phyloP scores from a whole-genome alignment of 2,329 filamentous ascomycete species.

The Fusarium protoensiforme region DNA sequence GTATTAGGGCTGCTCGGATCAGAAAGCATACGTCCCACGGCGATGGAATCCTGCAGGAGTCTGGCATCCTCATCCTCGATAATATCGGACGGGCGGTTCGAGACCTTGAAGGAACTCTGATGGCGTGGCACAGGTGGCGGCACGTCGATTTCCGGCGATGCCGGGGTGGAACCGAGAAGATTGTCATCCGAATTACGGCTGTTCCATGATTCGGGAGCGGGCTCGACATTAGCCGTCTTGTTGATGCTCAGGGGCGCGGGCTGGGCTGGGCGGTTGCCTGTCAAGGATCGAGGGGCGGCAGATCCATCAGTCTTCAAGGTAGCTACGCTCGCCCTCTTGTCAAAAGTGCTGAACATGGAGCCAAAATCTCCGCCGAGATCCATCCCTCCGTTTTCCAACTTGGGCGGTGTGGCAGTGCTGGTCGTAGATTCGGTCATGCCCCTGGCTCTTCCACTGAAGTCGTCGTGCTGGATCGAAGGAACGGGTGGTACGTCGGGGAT shows the following conservation, averaged over 20 bases:
- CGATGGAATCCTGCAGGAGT: slow-evolving; percentile 63
- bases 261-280: slow-evolving; percentile 54
- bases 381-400: slow-evolving; percentile 56
- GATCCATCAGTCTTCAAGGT: slow-evolving; percentile 57
- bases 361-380: slow-evolving; percentile 69
- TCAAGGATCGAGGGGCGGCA: slow-evolving; percentile 57
- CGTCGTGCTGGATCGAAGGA: slow-evolving; percentile 47
- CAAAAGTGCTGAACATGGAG: slow-evolving; percentile 66
- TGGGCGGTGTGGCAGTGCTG: slow-evolving; percentile 64
- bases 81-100: slow-evolving; percentile 51
- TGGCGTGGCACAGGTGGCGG: slow-evolving; percentile 56
- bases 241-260: slow-evolving; percentile 62
- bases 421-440: slow-evolving; percentile 66
- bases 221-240: slow-evolving; percentile 56
- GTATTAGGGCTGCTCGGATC: slow-evolving; percentile 33
- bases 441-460: slow-evolving; percentile 53
- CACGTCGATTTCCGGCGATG: slow-evolving; percentile 51
- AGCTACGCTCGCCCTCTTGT: slow-evolving; percentile 64
- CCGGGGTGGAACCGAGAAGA: slow-evolving; percentile 54
- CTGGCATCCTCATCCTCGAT: slow-evolving; percentile 65
- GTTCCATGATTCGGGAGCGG: slow-evolving; percentile 60
- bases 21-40: slow-evolving; percentile 59
- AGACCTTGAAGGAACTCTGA: slow-evolving; percentile 46
- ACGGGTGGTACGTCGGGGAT: slow-evolving; percentile 53
- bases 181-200: slow-evolving; percentile 61